phyloP scores from a whole-genome alignment of 2,329 filamentous ascomycete genomes.

The Aureobasidium sp. region DNA sequence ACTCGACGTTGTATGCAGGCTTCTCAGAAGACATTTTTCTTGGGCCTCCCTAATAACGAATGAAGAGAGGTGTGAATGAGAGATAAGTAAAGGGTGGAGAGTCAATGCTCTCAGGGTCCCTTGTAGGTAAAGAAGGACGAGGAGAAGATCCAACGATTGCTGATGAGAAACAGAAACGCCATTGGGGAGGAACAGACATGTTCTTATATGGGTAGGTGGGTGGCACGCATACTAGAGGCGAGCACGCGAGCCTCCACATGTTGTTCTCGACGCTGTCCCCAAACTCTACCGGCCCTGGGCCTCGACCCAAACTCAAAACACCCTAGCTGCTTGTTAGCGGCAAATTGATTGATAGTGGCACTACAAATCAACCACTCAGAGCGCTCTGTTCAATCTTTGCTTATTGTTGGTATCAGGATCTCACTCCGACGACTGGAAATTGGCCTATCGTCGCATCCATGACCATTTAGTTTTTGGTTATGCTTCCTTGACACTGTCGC shows the following conservation, averaged over 20 bases:
- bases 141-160: background rate
- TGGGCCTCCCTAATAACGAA: background rate
- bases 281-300: constrained; percentile 3
- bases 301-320: constrained; percentile 13
- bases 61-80: background rate
- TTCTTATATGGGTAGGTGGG: constrained; percentile 1
- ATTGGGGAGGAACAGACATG: background rate
- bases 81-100: background rate
- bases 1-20: constrained; percentile 14
- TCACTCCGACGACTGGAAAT: background rate
- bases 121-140: background rate
- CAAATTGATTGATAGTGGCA: constrained; percentile 12
- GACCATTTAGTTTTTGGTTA: background rate
- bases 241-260: constrained; percentile 8
- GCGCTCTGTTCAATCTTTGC: background rate
- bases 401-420: constrained; percentile 5
- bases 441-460: background rate
- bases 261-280: background rate
- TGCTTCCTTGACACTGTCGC: background rate
- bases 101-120: constrained; percentile 1
- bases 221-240: background rate
- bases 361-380: constrained; percentile 8
- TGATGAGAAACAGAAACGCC: background rate
- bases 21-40: constrained; percentile 13
- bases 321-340: background rate